Evolutionary conservation across 441 rosid species (phyloP), one percentile per base, ranked within the genome.

Genomic region (Bocquillonia castaneifolia): DNA sequence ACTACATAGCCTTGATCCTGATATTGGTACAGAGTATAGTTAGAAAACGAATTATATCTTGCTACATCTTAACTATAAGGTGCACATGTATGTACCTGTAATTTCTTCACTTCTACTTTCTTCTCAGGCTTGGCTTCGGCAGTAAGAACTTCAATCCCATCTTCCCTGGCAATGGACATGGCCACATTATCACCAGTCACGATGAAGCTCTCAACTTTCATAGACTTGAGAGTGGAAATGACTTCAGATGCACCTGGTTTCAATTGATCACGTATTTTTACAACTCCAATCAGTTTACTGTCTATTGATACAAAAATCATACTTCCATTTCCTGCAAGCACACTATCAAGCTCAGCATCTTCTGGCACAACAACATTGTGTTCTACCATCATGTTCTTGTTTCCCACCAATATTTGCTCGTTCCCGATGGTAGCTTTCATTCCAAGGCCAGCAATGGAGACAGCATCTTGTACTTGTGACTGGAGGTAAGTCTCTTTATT

Each of bases 161-260:
- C 87, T 77, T 90, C 88, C 67, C 67, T 71, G 55, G 96, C 92
- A 67, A 93, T 84, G 61, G 96, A 85, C 61, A 78, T 85, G 29
- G 98, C 97, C 40, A 97, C 90, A 63, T 93, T 93, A 61, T 93
- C 98, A 74, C 97, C 98, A 1, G 97, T 93, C 42, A 87, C 94
- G 89, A 90, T 82, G 66, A 93, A 85, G 85, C 91, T 93, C 75
- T 55, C 70, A 54, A 93, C 84, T 17, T 82, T 76, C 97, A 93
- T 85, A 17, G 94, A 86, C 74, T 84, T 87, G 37, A 93, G 89
- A 72, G 88, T 84, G 14, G 96, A 80, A 63, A 90, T 84, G 76
- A 88, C 92, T 77, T 84, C 92, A 9, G 14, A 67, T 42, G 94
- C 90, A 7, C 84, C 84, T 0, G 92, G 89, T 59, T 90, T 93